Percentiles rank a stretch among this genome's conserved stretches.
Evolutionary conservation across 2,329 filamentous ascomycete genomes (phyloP).

Genomic region (Grosmannia clavigera): DNA sequence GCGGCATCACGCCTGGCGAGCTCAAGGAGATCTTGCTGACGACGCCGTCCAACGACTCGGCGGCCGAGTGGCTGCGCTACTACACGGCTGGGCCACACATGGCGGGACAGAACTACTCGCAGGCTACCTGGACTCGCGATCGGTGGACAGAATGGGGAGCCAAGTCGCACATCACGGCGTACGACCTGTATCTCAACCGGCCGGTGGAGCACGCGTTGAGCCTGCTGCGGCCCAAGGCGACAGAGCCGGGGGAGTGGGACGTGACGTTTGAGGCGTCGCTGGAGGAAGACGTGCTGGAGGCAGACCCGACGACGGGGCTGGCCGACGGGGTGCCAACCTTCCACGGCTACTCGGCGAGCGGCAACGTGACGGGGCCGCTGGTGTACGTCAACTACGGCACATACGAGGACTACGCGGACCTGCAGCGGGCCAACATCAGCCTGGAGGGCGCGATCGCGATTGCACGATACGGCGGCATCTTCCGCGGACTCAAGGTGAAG

Average conservation of each 20-base stretch:
- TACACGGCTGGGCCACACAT: slow-evolving; percentile 67
- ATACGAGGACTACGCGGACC: slow-evolving; percentile 72
- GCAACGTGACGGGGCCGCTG: slow-evolving; percentile 78
- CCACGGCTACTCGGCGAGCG: slow-evolving; percentile 86
- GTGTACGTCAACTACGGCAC: slow-evolving; percentile 90
- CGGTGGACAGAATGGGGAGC: slow-evolving; percentile 63
- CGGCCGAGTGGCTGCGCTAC: slow-evolving; percentile 63
- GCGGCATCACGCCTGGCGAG: slow-evolving; percentile 31
- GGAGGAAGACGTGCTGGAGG: slow-evolving; percentile 70
- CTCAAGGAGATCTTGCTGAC: slow-evolving; percentile 44
- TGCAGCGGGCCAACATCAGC: slow-evolving; percentile 60
- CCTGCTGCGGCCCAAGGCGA: slow-evolving; percentile 39
- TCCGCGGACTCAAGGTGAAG: slow-evolving; percentile 86
- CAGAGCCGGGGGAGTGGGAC: slow-evolving; percentile 29
- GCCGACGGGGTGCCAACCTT: slow-evolving; percentile 72
- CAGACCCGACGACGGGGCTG: slow-evolving; percentile 68
- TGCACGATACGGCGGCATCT: slow-evolving; percentile 73
- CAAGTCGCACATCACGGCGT: slow-evolving; percentile 49
- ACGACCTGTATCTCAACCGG: slow-evolving; percentile 70
- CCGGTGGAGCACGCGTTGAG: slow-evolving; percentile 59
- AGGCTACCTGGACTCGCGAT: slow-evolving; percentile 63
- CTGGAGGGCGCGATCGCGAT: slow-evolving; percentile 79
- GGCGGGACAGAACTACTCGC: slow-evolving; percentile 62
- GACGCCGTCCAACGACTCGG: slow-evolving; percentile 43
- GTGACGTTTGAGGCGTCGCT: slow-evolving; percentile 69